Evolutionary conservation across 2,329 filamentous ascomycete genomes (phyloP).

Genomic region (Elsinoe fawcettii): DNA sequence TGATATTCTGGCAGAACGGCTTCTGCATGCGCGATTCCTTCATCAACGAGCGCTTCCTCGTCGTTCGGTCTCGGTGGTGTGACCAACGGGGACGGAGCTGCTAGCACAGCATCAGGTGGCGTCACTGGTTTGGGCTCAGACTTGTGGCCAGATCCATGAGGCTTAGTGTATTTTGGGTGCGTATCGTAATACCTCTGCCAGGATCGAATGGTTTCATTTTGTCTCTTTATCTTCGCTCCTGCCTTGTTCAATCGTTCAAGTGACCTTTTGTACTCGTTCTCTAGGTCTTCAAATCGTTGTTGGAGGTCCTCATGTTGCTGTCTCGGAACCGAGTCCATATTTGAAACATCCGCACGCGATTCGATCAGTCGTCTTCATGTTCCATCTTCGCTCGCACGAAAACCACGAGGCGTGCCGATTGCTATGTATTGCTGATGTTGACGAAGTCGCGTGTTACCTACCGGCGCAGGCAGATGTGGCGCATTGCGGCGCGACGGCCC

Average conservation of each 20-base stretch:
- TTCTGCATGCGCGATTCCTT: not conserved
- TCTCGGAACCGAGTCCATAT: constrained; percentile 6
- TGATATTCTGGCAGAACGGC: not conserved
- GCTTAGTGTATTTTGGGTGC: constrained; percentile 22
- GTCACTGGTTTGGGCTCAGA: not conserved
- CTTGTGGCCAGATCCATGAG: constrained; percentile 2
- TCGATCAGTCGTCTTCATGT: too few relatives aligned
- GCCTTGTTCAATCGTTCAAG: constrained; percentile 14
- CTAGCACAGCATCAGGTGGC: not conserved
- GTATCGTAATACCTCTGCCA: constrained; percentile 33
- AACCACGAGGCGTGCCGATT: too few relatives aligned
- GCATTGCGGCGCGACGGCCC: too few relatives aligned
- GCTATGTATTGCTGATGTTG: too few relatives aligned
- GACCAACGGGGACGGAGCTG: not conserved
- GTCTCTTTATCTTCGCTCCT: constrained; percentile 15
- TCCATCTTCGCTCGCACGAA: too few relatives aligned
- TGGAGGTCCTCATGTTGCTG: constrained; percentile 10
- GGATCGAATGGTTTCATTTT: constrained; percentile 17
- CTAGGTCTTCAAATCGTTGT: constrained; percentile 10
- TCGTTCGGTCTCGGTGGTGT: not conserved
- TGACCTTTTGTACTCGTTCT: constrained; percentile 9
- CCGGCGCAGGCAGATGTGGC: not conserved
- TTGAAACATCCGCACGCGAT: not conserved
- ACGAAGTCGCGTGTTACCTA: not conserved
- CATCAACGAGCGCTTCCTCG: not conserved